phyloP scores from a whole-genome alignment of 148 eudicot species.

The Rhododendron williamsianum region DNA sequence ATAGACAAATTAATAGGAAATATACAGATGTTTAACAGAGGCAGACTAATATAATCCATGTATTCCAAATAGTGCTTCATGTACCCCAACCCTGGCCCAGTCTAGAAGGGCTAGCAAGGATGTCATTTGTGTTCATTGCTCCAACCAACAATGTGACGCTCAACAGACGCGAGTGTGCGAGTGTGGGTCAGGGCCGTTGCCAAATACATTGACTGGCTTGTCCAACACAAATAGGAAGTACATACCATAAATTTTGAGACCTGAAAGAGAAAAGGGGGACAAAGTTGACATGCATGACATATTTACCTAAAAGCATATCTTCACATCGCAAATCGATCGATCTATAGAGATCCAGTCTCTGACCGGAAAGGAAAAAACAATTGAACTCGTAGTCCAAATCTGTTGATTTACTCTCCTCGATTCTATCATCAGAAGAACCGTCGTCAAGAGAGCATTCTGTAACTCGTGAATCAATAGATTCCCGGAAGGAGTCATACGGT shows the following conservation, averaged over 20 bases:
- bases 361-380: constrained; percentile 83
- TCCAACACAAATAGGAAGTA: constrained; percentile 1
- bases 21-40: not conserved
- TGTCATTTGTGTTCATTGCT: not conserved
- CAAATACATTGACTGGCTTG: not conserved
- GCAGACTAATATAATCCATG: not conserved
- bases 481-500: constrained; percentile 78
- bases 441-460: constrained; percentile 26
- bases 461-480: constrained; percentile 27
- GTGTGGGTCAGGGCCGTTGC: no score
- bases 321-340: constrained; percentile 91
- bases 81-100: not conserved
- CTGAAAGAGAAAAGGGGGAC: not conserved
- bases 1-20: not conserved
- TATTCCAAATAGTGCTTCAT: not conserved
- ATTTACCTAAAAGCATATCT: constrained; percentile 83
- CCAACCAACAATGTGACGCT: not conserved
- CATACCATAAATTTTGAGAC: not conserved
- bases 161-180: not conserved
- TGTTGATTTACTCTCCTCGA: constrained; percentile 30
- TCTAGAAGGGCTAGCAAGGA: not conserved
- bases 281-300: constrained; percentile 13
- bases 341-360: constrained; percentile 70
- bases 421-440: constrained; percentile 21
- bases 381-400: constrained; percentile 76